A percentile compares a stretch with the other conserved stretches of the same genome.
Conservation (phyloP, 2,329 filamentous ascomycete species). For the Macrophomina pseudophaseolina region DNA sequence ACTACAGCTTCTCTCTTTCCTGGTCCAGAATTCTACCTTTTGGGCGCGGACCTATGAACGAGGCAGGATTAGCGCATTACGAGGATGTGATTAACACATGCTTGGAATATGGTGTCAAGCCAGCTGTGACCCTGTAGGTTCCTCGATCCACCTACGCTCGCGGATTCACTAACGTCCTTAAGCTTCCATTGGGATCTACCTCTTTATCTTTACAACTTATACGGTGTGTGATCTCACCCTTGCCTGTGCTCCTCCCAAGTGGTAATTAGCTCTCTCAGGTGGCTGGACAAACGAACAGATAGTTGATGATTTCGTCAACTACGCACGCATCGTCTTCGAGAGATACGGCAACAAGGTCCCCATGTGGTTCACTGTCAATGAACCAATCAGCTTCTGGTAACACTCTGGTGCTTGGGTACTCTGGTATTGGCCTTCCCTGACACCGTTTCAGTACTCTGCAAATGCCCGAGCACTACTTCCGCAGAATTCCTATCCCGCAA, state of each 20-base stretch:
- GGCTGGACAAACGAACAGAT: constrained; percentile 41
- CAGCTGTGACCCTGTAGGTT: constrained; percentile 49
- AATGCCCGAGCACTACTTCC: constrained; percentile 40
- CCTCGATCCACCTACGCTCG: neutral
- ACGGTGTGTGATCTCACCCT: constrained; percentile 31
- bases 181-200: constrained; percentile 32
- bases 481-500: constrained; percentile 40
- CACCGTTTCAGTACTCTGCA: neutral
- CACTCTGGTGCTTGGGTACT: too few species aligned
- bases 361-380: constrained; percentile 51
- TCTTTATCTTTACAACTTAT: constrained; percentile 42
- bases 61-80: constrained; percentile 54
- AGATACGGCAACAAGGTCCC: constrained; percentile 47
- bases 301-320: constrained; percentile 46
- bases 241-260: neutral
- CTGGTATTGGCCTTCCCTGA: neutral
- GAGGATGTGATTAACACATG: constrained; percentile 54
- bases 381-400: constrained; percentile 43
- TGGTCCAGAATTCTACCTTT: constrained; percentile 59
- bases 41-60: constrained; percentile 51
- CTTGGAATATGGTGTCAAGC: constrained; percentile 50
- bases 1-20: constrained; percentile 52
- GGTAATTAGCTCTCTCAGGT: constrained; percentile 26
- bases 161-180: neutral
- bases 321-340: constrained; percentile 46